Evolutionary conservation across 805 yeast genomes (phyloP).

Genomic region (Ascoidea asiatica): DNA sequence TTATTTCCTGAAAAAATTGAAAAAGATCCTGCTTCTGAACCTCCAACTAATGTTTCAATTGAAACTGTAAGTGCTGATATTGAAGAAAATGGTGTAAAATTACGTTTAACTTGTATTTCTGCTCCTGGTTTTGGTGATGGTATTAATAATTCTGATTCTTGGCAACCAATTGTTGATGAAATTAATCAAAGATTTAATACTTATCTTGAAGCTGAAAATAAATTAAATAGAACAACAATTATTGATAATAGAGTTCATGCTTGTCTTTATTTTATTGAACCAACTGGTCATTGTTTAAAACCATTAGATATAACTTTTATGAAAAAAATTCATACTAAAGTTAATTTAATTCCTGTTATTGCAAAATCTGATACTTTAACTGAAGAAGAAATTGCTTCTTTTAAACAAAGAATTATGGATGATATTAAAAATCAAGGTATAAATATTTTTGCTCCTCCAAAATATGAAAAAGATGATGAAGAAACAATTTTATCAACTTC

Average conservation of each 20-base stretch:
- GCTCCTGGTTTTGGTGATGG: slow-evolving; percentile 93
- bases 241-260: slow-evolving; percentile 87
- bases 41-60: slow-evolving; percentile 36
- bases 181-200: slow-evolving; percentile 76
- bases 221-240: slow-evolving; percentile 56
- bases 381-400: slow-evolving; percentile 65
- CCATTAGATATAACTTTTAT: slow-evolving; percentile 82
- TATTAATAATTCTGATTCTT: slow-evolving; percentile 63
- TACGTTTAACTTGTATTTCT: slow-evolving; percentile 72
- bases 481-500: slow-evolving; percentile 57
- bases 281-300: slow-evolving; percentile 78
- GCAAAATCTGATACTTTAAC: slow-evolving; percentile 91
- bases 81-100: slow-evolving; percentile 87
- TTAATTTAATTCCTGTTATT: slow-evolving; percentile 86
- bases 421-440: slow-evolving; percentile 70
- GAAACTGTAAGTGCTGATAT: slow-evolving; percentile 55
- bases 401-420: slow-evolving; percentile 64
- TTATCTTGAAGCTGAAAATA: slow-evolving; percentile 82
- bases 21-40: slow-evolving; percentile 28
- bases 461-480: slow-evolving; percentile 73
- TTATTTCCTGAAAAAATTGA: slow-evolving; percentile 30
- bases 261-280: slow-evolving; percentile 79
- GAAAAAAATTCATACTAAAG: slow-evolving; percentile 79
- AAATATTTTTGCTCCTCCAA: slow-evolving; percentile 62
- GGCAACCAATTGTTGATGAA: slow-evolving; percentile 90